These are phyloP conservation scores for Candida sp. DNA, from an alignment of 1,139 yeast genomes.

Conservation along the genomic window DNA sequence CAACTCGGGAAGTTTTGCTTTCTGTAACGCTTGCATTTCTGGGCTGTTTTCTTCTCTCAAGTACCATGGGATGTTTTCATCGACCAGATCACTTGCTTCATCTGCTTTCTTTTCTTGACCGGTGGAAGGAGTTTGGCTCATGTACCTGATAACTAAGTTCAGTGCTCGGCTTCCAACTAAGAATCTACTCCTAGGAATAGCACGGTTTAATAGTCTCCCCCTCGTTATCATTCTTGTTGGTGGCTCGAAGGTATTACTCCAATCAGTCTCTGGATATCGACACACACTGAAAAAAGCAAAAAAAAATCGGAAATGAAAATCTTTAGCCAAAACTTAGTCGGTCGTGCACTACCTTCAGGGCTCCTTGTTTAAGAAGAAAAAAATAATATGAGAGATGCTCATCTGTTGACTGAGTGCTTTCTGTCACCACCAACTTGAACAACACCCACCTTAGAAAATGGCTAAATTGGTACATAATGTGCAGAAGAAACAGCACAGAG, in stretches of 20 bases:
- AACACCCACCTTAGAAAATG: conserved; percentile 44
- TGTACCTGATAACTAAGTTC: background rate
- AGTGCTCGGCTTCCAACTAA: background rate
- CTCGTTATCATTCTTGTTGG: background rate
- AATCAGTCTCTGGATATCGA: background rate
- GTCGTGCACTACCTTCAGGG: background rate
- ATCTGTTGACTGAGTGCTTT: background rate
- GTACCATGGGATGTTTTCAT: conserved; percentile 61
- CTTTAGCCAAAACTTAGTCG: background rate
- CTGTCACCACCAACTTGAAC: background rate
- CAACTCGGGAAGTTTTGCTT: conserved; percentile 42
- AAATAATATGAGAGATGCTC: conserved; percentile 9
- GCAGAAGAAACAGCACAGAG: conserved; percentile 95
- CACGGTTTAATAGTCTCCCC: background rate
- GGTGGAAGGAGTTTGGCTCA: background rate
- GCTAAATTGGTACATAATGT: conserved; percentile 84
- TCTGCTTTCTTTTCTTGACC: background rate
- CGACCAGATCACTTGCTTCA: background rate
- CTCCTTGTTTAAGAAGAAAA: background rate
- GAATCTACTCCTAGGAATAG: background rate
- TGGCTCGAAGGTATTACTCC: background rate
- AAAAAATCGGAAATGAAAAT: background rate
- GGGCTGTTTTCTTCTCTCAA: conserved; percentile 56
- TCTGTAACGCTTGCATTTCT: conserved; percentile 26
- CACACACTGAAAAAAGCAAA: background rate